Evolutionary conservation across 371 early-diverging fungal species (phyloP).

Genomic region (Mortierella polycephala): DNA sequence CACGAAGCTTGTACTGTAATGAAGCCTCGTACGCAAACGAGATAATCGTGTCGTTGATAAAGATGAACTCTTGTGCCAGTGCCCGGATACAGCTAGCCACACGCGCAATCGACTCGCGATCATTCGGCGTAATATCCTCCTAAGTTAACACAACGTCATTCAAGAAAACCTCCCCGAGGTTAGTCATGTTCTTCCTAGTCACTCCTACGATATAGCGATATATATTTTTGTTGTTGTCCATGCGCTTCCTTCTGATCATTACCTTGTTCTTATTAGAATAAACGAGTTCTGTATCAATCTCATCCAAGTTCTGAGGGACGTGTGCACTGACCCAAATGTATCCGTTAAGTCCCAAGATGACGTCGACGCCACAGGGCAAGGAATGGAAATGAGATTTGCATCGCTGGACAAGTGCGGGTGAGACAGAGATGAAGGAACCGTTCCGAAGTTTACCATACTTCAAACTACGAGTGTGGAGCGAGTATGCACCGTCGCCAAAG

Average conservation of each 20-base stretch:
- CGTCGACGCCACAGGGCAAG: slow-evolving; percentile 88
- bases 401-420: slow-evolving; percentile 88
- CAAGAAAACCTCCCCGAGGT: neutral
- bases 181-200: neutral
- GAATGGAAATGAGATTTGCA: slow-evolving; percentile 93
- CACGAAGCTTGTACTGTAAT: slow-evolving; percentile 70
- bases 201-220: too few relatives aligned
- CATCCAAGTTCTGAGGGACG: slow-evolving; percentile 60
- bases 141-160: neutral
- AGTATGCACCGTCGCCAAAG: slow-evolving; percentile 88
- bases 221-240: neutral
- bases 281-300: slow-evolving; percentile 65
- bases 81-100: slow-evolving; percentile 87
- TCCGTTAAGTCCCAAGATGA: slow-evolving; percentile 97
- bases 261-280: slow-evolving; percentile 88
- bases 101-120: slow-evolving; percentile 87
- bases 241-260: slow-evolving; percentile 24
- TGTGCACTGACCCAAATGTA: slow-evolving; percentile 96
- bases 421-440: slow-evolving; percentile 88
- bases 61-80: slow-evolving; percentile 77
- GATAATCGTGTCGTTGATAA: slow-evolving; percentile 88
- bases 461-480: slow-evolving; percentile 95
- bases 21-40: slow-evolving; percentile 91
- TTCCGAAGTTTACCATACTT: slow-evolving; percentile 98
- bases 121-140: slow-evolving; percentile 67